Base-by-base conservation (phyloP, 805 yeast genomes). In the Wickerhamiella cacticola region DNA sequence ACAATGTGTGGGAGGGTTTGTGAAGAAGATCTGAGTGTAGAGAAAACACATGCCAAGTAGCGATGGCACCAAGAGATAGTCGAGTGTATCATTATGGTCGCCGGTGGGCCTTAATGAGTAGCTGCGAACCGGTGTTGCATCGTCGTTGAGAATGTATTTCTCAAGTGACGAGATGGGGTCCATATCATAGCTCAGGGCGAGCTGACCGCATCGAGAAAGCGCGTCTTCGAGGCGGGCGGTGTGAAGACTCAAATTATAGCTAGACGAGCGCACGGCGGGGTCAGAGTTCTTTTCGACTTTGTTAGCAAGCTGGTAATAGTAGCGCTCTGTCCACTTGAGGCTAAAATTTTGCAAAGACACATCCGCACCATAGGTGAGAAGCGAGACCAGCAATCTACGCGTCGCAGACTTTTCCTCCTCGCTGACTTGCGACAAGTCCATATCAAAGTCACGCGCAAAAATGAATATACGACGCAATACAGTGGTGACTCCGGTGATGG, bases 121-220 rank as follows among this genome's bases (percentile, higher is more conserved):
- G 45, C 43, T 21, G 15, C 38, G 49, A 44, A 5, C 46, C 36
- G 35, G 52, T 26, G 54, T 52, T 45, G 45, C 22, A 23, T 49
- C 50, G 22, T 52, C 50, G 10, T 49, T 42, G 16, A 46, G 43
- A 23, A 52, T 47, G 21, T n/a, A 57, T 2, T 59, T 45, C 15
- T 29, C 33, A 19, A 55, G 28, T 21, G 26, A 48, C 25, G 40
- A 41, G 55, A 36, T 64, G 10, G 78, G 64, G 46, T 80, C 76
- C 45, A 85, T 58, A 62, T 88, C 97, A 62, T 74, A 75, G 3
- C 92, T 76, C 26, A 69, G 57, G 0, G 82, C 72, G 50, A 86
- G 65, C 46, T 71, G 71, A 29, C 68, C 62, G n/a, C 67, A 60
- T 44, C 80, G 66, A 6, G 59, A 62, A 41, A 62, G 62, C 23